Evolutionary conservation across 2,329 filamentous ascomycete genomes (phyloP).

Genomic region (Pyrenophora graminea): DNA sequence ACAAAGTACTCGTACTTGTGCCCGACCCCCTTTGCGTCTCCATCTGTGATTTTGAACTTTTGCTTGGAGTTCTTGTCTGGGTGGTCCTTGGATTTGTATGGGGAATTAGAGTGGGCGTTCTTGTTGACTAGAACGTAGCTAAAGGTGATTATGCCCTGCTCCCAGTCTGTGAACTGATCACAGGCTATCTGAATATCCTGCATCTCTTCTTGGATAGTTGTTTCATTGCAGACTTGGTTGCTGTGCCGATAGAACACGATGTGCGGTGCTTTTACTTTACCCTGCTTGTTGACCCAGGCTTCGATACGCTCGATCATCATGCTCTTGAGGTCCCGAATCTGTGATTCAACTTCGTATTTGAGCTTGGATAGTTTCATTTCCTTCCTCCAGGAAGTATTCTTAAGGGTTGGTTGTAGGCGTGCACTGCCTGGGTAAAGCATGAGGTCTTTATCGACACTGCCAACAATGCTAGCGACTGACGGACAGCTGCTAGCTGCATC

Average conservation of each 20-base stretch:
- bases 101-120: not conserved
- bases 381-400: not conserved
- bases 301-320: conserved; percentile 7
- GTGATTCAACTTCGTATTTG: not conserved
- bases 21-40: not conserved
- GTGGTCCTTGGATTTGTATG: not conserved
- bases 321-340: not conserved
- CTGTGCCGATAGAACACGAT: conserved; percentile 6
- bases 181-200: not conserved
- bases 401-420: not conserved
- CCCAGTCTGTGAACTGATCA: not conserved
- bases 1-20: conserved; percentile 4
- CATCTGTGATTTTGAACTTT: not conserved
- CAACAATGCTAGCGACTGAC: conserved; percentile 8
- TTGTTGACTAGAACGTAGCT: conserved; percentile 1
- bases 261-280: not conserved
- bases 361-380: not conserved
- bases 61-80: not conserved
- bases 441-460: not conserved
- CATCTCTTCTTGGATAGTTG: not conserved
- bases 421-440: not conserved
- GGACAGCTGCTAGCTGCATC: conserved; percentile 3
- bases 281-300: not conserved
- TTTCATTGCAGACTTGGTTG: not conserved
- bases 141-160: not conserved